Evolutionary conservation across 2,329 filamentous ascomycete genomes (phyloP), one percentile per base, ranked within the genome.

Genomic region (Remersonia thermophila): DNA sequence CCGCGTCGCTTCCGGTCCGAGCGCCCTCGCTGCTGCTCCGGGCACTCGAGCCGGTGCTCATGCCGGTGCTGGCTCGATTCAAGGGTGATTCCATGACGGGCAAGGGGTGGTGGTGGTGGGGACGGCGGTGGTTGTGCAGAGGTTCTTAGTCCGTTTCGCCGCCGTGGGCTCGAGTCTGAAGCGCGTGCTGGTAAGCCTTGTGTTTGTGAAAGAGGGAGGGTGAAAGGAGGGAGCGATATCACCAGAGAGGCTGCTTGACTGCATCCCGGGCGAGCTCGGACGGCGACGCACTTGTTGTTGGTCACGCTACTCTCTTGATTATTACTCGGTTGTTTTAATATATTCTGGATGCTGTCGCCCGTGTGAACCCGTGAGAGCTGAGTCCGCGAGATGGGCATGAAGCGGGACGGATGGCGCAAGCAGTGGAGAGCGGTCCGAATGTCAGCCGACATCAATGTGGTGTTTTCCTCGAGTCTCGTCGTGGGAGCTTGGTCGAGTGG

Each of bases 381-480:
- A 40, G 60, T 63, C 65, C 68, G 67, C 51, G 67, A 71, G 50
- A 68, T 58, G 58, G 67, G 61, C 67, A 70, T 71, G 58, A 70
- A 71, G 55, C 67, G 67, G 49, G 63, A 66, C 41, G 68, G 68
- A 56, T 71, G 65, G 52, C 66, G 65, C 53, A 71, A 61, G 57
- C 68, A 71, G 45, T 71, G 63, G 53, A 71, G 66, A 56, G 66
- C 67, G 52, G 61, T 63, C 47, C 67, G 67, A 49, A 67, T 55
- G 59, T 71, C 66, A 69, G 69, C 64, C 66, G 68, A 71, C 68
- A 72, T 72, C 67, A 71, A 70, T 66, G 50, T 66, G 52, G 63
- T 55, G 47, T 59, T 55, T 45, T 37, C 38, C 36, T 40, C 32
- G 46, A 36, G 33, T 26, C 29, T 29, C 26, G 33, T 33, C 36